Base-by-base conservation (phyloP, 2,329 filamentous ascomycete species). In the Arthrobotrys conoides region DNA sequence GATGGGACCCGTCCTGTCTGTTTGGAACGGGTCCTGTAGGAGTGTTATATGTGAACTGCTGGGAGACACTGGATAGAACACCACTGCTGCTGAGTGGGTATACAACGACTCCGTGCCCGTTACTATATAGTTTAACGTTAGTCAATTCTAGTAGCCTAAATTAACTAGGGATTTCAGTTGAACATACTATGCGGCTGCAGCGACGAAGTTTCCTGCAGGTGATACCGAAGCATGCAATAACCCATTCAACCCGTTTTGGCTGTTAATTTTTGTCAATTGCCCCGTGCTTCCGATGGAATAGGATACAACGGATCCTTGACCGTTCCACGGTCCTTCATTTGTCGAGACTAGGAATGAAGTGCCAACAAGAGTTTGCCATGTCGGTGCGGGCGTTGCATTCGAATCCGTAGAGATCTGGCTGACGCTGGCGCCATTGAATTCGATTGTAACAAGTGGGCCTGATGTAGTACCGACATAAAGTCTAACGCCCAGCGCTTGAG, bases 1-100 rank as follows among this genome's bases (percentile, higher is more conserved):
- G 90, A 82, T 91, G 89, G 2, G 90, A 85, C 5, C 86, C 85
- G 46, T 88, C 85, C 83, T 91, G 89, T 68, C 88, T 87, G 44
- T 27, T 53, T 24, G 57, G 4, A 22, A 71, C 57, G 8, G 73
- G 51, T 14, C 73, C 67, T n/a, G 20, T 22, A 6, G 72, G 59
- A 9, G 67, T 71, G 9, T 20, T 67, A 22, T 71, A 77, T n/a
- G 20, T 48, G 67, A 77, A 71, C 14, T 33, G 38, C 53, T 77
- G 73, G 22, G 67, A 61, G 30, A 71, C 67, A n/a, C 20, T 12
- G 18, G 44, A 22, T 20, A 77, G 53, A 8, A 46, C 36, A 10
- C 73, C 73, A 20, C 44, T 64, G 33, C 67, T 71, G 68, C 59
- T 77, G 16, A 77, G 10, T n/a, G 73, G 73, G 36, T 67, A 77